A percentile compares a stretch with the other conserved stretches of the same genome.
Evolutionary conservation across 306 rosid genomes (phyloP).

Genomic region (Pyrus bretschneideri): DNA sequence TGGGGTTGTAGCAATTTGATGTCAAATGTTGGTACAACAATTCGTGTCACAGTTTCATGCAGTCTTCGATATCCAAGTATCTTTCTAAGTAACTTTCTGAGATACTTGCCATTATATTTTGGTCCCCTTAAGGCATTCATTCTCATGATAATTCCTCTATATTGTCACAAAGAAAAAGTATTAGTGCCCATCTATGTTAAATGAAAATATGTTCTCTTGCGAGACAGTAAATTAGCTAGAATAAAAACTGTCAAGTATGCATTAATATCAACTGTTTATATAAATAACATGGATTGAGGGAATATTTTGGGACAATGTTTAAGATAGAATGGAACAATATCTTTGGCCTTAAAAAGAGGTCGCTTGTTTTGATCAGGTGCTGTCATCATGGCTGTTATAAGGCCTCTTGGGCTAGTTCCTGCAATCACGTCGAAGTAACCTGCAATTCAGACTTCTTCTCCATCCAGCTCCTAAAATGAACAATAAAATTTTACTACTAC

Average conservation of each 20-base stretch:
- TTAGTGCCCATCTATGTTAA: neutral
- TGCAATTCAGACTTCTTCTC: constrained; percentile 19
- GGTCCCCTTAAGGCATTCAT: constrained; percentile 19
- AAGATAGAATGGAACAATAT: constrained; percentile 21
- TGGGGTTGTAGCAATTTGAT: constrained; percentile 11
- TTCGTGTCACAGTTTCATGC: constrained; percentile 23
- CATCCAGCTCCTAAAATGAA: constrained; percentile 15
- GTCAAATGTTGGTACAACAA: constrained; percentile 21
- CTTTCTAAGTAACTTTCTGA: neutral
- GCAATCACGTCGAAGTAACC: constrained; percentile 29
- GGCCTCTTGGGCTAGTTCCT: constrained; percentile 32
- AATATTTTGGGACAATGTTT: constrained; percentile 23
- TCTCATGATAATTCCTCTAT: constrained; percentile 22
- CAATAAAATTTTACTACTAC: too few species aligned
- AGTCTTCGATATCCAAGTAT: constrained; percentile 6
- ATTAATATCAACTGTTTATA: too few species aligned
- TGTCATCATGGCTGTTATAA: constrained; percentile 24
- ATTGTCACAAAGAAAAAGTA: neutral
- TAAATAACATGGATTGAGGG: constrained; percentile 17
- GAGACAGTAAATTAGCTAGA: too few species aligned
- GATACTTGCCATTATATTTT: constrained; percentile 25
- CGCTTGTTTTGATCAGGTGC: constrained; percentile 17
- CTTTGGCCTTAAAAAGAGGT: constrained; percentile 24
- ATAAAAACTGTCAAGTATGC: neutral
- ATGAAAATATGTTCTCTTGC: too few species aligned